These are phyloP conservation scores for Rhizopogon vulgaris DNA, from an alignment of 768 basidiomycete genomes.

Conservation along the genomic window DNA sequence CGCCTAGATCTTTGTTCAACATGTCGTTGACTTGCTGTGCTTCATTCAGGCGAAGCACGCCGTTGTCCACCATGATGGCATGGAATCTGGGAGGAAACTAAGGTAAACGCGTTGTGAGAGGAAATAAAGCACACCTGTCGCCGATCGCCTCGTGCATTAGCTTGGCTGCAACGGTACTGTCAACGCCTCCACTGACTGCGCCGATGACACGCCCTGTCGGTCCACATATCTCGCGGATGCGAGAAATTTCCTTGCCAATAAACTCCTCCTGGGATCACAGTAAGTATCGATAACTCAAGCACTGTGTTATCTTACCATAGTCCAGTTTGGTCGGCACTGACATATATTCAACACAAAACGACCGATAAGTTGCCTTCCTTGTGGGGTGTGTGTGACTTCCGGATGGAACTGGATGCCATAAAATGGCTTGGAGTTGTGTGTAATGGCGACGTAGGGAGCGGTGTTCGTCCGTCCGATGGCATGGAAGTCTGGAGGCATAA, in stretches of 20 bases:
- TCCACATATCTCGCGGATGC: constrained; percentile 93
- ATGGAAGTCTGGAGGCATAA: constrained; percentile 76
- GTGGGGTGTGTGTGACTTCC: constrained; percentile 92
- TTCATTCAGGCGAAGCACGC: constrained; percentile 90
- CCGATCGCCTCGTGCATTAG: constrained; percentile 99
- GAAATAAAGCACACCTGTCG: constrained; percentile 56
- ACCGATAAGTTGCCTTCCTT: constrained; percentile 84
- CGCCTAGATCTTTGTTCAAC: constrained; percentile 89
- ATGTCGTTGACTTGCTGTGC: constrained; percentile 87
- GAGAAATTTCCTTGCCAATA: constrained; percentile 91
- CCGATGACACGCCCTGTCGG: constrained; percentile 94
- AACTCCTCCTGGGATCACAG: constrained; percentile 72
- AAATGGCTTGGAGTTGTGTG: constrained; percentile 81
- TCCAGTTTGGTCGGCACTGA: constrained; percentile 78
- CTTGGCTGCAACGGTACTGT: constrained; percentile 97
- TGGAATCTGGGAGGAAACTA: constrained; percentile 64
- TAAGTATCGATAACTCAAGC: constrained; percentile 5
- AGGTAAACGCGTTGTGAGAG: not conserved
- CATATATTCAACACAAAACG: constrained; percentile 84
- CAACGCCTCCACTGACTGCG: constrained; percentile 95
- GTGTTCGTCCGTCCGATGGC: constrained; percentile 81
- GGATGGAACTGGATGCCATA: constrained; percentile 99
- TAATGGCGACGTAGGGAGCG: constrained; percentile 90
- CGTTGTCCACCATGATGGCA: constrained; percentile 99
- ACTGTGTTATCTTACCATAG: constrained; percentile 58